phyloP scores from a whole-genome alignment of 352 stramenopile genomes.

The Saprolegnia diclina region DNA sequence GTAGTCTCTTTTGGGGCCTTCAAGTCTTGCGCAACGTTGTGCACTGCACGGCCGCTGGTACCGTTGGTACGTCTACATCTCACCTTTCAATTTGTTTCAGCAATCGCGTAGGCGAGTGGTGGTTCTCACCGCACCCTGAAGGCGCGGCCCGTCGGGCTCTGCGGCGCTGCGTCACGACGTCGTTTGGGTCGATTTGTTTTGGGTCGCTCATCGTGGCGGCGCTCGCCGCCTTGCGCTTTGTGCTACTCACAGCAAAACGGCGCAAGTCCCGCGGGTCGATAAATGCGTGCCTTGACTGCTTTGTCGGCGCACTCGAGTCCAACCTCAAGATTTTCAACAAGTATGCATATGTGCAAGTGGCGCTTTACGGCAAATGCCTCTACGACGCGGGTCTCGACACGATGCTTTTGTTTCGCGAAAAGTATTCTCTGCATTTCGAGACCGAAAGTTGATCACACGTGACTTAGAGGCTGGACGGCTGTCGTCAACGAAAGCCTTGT shows the following conservation, averaged over 20 bases:
- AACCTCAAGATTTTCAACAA: conserved; percentile 86
- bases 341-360: conserved; percentile 80
- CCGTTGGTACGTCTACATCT: conserved; percentile 35
- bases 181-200: conserved; percentile 77
- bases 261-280: conserved; percentile 54
- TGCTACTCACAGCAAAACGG: conserved; percentile 60
- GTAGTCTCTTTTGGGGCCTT: conserved; percentile 79
- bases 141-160: conserved; percentile 66
- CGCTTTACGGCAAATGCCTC: conserved; percentile 83
- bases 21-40: conserved; percentile 81
- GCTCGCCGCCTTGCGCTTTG: conserved; percentile 55
- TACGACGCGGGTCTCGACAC: conserved; percentile 62
- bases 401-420: conserved; percentile 70
- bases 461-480: conserved; percentile 53
- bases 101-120: conserved; percentile 52
- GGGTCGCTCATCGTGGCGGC: conserved; percentile 71
- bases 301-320: conserved; percentile 59
- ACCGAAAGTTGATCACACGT: background rate
- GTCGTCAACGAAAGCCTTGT: conserved; percentile 78
- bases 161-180: conserved; percentile 61
- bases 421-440: background rate
- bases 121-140: conserved; percentile 64
- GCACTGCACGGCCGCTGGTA: conserved; percentile 73
- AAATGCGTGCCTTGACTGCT: conserved; percentile 79
- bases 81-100: background rate